Conservation (phyloP, 1,139 yeast species). For the Pichia sp. region DNA sequence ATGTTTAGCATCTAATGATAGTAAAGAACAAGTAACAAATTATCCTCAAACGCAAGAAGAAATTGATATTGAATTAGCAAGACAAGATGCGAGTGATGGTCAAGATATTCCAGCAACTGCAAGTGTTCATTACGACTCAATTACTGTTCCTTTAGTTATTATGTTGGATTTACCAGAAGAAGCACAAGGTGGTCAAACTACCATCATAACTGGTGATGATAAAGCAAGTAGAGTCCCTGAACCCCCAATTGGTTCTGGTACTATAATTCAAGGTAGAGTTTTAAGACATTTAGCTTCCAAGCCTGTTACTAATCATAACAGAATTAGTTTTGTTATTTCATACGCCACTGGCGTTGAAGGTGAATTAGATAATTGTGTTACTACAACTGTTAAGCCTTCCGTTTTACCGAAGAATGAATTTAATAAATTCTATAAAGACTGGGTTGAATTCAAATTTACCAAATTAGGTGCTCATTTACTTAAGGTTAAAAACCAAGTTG, state of each 20-base stretch:
- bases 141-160: too few relatives aligned
- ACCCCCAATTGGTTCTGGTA: too few relatives aligned
- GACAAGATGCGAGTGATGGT: constrained; percentile 19
- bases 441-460: constrained; percentile 33
- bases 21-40: constrained; percentile 15
- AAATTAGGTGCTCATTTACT: constrained; percentile 34
- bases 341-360: constrained; percentile 30
- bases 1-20: constrained; percentile 28
- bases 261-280: constrained; percentile 35
- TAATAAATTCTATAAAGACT: constrained; percentile 33
- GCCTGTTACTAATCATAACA: constrained; percentile 32
- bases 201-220: too few relatives aligned
- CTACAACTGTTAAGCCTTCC: constrained; percentile 35
- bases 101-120: constrained; percentile 26
- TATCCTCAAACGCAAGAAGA: constrained; percentile 20
- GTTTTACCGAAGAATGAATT: constrained; percentile 32
- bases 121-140: too few relatives aligned
- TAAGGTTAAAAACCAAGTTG: constrained; percentile 25
- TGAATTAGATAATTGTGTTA: too few relatives aligned
- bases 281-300: constrained; percentile 34
- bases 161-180: too few relatives aligned
- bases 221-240: too few relatives aligned
- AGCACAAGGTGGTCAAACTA: too few relatives aligned
- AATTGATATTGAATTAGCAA: constrained; percentile 8
- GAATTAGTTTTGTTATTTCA: constrained; percentile 29